Percentiles rank a stretch among this genome's conserved stretches.
Conservation (phyloP, 177 flowering plant species). For the Vitis hybrid region DNA sequence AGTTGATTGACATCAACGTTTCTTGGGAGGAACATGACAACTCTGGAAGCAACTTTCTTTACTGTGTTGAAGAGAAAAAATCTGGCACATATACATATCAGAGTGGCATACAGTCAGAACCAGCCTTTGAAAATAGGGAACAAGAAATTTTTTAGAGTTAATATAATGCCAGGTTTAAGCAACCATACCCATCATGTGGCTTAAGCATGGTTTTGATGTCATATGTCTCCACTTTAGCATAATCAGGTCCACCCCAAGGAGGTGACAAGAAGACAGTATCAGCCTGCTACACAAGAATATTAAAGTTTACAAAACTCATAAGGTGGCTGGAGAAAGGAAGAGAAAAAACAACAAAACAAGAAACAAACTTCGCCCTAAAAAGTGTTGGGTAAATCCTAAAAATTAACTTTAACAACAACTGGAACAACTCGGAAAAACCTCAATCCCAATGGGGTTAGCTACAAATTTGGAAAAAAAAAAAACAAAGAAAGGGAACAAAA, state of each 20-base stretch:
- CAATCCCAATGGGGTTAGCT: too few species aligned
- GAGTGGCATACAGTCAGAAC: not conserved
- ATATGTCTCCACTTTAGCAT: slow-evolving; percentile 58
- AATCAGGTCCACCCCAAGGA: slow-evolving; percentile 99
- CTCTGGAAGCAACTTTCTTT: slow-evolving; percentile 53
- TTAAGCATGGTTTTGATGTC: slow-evolving; percentile 76
- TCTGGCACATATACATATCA: slow-evolving; percentile 39
- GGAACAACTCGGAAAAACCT: too few species aligned
- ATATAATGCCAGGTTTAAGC: slow-evolving; percentile 2
- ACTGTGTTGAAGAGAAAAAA: slow-evolving; percentile 58
- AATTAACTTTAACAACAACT: too few species aligned
- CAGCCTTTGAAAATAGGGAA: not conserved
- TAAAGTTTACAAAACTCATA: not conserved
- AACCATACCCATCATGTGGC: slow-evolving; percentile 74
- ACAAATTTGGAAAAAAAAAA: too few species aligned
- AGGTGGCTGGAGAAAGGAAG: not conserved
- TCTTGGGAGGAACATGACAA: slow-evolving; percentile 95
- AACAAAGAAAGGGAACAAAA: not conserved
- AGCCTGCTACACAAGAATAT: slow-evolving; percentile 52
- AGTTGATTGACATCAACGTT: slow-evolving; percentile 81
- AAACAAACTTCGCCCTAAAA: too few species aligned
- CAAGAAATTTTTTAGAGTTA: not conserved
- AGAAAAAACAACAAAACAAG: not conserved
- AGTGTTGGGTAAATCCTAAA: too few species aligned
- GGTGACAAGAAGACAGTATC: slow-evolving; percentile 86